Percentiles rank a stretch among this genome's conserved stretches.
Conservation (phyloP, 768 basidiomycete genomes). For the Boletellus sp. region DNA sequence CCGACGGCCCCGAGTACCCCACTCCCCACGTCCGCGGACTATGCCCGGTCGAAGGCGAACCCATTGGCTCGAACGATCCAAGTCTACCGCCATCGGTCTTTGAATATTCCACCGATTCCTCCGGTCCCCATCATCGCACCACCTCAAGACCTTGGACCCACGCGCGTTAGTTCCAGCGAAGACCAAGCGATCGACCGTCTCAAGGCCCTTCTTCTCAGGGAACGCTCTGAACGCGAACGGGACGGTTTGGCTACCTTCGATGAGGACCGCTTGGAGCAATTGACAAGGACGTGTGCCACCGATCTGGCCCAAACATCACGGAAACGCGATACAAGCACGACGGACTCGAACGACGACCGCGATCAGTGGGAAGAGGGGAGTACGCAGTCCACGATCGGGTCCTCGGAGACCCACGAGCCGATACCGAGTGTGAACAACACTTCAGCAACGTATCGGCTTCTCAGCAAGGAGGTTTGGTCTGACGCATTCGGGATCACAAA, state of each 20-base stretch:
- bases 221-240: constrained; percentile 32
- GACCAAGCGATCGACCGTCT: constrained; percentile 45
- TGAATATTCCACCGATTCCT: constrained; percentile 5
- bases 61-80: constrained; percentile 22
- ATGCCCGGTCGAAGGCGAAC: constrained; percentile 20
- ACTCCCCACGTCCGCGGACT: constrained; percentile 20
- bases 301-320: not conserved
- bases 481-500: constrained; percentile 31
- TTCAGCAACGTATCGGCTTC: not conserved
- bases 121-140: constrained; percentile 55
- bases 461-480: constrained; percentile 12
- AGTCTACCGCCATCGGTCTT: constrained; percentile 1
- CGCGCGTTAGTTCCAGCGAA: constrained; percentile 27
- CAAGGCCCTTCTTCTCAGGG: constrained; percentile 38
- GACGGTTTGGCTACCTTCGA: constrained; percentile 31
- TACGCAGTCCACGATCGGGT: constrained; percentile 10
- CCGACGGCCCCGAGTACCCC: constrained; percentile 28
- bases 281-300: not conserved
- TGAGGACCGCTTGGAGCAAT: constrained; percentile 7
- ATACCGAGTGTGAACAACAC: not conserved
- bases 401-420: constrained; percentile 17
- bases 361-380: constrained; percentile 18
- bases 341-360: constrained; percentile 10
- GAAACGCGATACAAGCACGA: constrained; percentile 6
- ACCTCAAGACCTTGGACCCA: constrained; percentile 35